A percentile compares a stretch with the other conserved stretches of the same genome.
Conservation (phyloP, 257 asterid species). For the Forsythia suspensa region DNA sequence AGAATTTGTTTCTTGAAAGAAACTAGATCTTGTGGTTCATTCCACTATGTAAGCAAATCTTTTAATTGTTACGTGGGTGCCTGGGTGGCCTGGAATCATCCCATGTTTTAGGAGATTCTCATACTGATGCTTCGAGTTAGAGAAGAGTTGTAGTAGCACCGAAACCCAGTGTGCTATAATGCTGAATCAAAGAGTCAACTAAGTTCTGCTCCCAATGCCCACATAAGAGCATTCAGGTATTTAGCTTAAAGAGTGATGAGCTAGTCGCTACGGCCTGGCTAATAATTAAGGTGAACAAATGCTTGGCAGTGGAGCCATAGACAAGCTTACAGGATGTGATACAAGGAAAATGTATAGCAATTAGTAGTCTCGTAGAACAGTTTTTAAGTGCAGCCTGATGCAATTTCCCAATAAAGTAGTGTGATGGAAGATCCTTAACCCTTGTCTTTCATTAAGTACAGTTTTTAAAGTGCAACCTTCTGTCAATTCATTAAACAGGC, state of each 20-base stretch:
- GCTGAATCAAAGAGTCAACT: not conserved
- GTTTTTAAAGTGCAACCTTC: no score
- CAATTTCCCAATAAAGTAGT: no score
- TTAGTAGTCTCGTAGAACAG: no score
- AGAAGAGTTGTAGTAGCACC: not conserved
- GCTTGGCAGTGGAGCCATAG: not conserved
- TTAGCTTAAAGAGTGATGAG: no score
- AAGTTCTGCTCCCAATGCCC: no score
- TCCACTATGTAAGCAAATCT: not conserved
- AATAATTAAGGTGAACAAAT: not conserved
- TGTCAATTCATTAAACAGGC: no score
- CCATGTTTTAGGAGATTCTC: not conserved
- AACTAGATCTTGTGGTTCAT: not conserved
- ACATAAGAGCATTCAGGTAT: not conserved
- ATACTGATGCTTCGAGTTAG: not conserved
- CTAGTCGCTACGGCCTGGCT: not conserved
- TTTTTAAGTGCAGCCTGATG: no score
- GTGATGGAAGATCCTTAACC: no score
- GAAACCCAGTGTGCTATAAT: not conserved
- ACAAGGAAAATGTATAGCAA: no score
- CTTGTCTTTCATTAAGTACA: no score
- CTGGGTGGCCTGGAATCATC: not conserved
- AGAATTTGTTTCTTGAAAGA: not conserved
- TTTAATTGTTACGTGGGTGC: not conserved
- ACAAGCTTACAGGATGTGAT: not conserved